Conservation (phyloP, 2,329 filamentous ascomycete genomes). For the Beauveria sp. region DNA sequence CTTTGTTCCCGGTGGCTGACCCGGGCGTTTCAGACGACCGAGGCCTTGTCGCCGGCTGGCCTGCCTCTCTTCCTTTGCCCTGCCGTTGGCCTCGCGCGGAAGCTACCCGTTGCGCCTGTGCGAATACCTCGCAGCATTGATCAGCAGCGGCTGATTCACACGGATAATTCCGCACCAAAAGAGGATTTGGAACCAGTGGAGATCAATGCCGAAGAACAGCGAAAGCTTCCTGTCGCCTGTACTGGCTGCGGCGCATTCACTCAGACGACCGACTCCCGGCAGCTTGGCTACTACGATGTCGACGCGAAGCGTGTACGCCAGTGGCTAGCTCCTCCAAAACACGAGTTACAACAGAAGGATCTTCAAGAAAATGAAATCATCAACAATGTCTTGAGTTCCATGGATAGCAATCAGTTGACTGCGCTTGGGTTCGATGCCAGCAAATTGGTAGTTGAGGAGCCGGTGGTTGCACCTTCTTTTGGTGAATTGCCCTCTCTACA, state of each 20-base stretch:
- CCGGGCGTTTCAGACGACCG: conserved; percentile 34
- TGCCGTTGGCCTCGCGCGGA: conserved; percentile 23
- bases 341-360: conserved; percentile 13
- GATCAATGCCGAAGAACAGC: background rate
- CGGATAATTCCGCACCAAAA: conserved; percentile 13
- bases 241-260: conserved; percentile 58
- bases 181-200: background rate
- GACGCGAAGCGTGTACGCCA: conserved; percentile 42
- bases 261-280: conserved; percentile 43
- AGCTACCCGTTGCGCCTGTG: background rate
- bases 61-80: conserved; percentile 44
- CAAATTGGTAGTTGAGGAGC: conserved; percentile 25
- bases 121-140: conserved; percentile 6
- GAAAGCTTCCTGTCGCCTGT: conserved; percentile 47
- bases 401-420: conserved; percentile 35
- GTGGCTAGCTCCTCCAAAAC: conserved; percentile 29
- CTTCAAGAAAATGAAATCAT: conserved; percentile 39
- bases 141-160: conserved; percentile 22
- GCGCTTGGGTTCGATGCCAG: conserved; percentile 39
- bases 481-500: conserved; percentile 1
- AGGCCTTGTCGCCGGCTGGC: conserved; percentile 27
- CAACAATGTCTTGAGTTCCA: conserved; percentile 33
- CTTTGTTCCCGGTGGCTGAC: conserved; percentile 35
- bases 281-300: conserved; percentile 50
- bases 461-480: background rate